phyloP scores from a whole-genome alignment of 768 basidiomycete genomes.

The Roridomyces roridus region DNA sequence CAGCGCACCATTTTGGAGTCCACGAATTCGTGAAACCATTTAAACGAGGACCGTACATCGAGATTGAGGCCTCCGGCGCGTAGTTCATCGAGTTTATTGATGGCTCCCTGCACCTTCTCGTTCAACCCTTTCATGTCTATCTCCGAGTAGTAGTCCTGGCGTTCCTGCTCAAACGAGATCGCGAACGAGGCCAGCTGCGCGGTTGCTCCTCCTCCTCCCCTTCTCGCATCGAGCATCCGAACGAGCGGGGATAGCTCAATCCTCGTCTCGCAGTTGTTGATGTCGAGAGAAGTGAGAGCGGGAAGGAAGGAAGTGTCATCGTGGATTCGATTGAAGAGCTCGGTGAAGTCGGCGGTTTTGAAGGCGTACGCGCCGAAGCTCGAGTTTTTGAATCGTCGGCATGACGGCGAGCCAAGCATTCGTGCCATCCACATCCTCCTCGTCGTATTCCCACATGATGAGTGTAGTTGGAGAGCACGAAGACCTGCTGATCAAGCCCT shows the following conservation, averaged over 20 bases:
- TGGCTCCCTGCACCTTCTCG: no score
- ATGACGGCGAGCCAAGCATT: neutral
- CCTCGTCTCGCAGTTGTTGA: neutral
- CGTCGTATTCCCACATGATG: neutral
- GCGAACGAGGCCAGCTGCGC: neutral
- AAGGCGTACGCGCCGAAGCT: neutral
- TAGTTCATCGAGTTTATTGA: no score
- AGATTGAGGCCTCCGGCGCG: no score
- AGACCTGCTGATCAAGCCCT: neutral
- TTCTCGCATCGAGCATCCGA: neutral
- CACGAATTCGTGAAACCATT: no score
- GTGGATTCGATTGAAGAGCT: neutral
- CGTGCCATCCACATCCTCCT: neutral
- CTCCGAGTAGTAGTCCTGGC: neutral
- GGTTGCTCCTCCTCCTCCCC: neutral
- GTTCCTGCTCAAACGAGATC: neutral
- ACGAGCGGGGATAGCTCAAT: neutral
- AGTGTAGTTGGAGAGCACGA: neutral
- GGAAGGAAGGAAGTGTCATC: neutral
- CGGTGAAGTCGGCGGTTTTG: neutral
- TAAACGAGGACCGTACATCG: no score
- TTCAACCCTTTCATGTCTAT: no score
- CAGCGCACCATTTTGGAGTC: no score
- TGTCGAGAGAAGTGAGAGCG: neutral
- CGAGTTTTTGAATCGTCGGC: neutral